These are phyloP conservation scores for Apostasia ramifera DNA, from an alignment of 106 monocot genomes.

Conservation along the genomic window DNA sequence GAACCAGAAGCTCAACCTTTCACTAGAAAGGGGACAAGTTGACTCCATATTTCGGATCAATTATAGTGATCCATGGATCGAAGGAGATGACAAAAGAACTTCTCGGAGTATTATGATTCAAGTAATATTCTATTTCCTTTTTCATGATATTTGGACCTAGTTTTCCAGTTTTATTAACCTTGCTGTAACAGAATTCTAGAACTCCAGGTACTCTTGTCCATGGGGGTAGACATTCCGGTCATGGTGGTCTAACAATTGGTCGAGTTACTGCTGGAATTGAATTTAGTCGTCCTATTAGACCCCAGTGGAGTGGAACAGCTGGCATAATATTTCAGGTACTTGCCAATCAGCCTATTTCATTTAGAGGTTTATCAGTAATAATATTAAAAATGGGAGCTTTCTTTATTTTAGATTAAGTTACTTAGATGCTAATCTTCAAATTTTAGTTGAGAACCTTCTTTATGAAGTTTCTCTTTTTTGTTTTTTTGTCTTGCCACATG, in stretches of 20 bases:
- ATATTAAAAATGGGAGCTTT: neutral
- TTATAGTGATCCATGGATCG: slow-evolving; percentile 97
- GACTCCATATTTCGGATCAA: slow-evolving; percentile 96
- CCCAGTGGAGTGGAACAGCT: slow-evolving; percentile 92
- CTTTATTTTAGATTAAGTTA: neutral
- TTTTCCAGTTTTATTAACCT: slow-evolving; percentile 4
- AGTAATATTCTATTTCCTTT: slow-evolving; percentile 24
- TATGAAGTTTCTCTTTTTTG: neutral
- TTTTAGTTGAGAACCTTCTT: neutral
- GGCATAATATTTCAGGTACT: slow-evolving; percentile 86
- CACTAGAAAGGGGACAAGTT: slow-evolving; percentile 91
- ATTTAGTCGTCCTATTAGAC: slow-evolving; percentile 81
- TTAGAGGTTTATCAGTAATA: neutral
- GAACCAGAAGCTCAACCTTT: slow-evolving; percentile 95
- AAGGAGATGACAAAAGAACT: slow-evolving; percentile 93
- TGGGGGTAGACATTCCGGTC: slow-evolving; percentile 50
- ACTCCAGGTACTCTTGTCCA: slow-evolving; percentile 96
- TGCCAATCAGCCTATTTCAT: neutral
- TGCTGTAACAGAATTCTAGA: slow-evolving; percentile 64
- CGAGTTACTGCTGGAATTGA: slow-evolving; percentile 86
- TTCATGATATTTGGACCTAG: neutral
- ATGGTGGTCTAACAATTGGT: slow-evolving; percentile 66
- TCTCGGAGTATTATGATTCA: slow-evolving; percentile 89
- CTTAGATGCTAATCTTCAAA: neutral
- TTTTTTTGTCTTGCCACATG: no score